Evolutionary conservation across 176 grass and related monocot genomes (phyloP).

Genomic region (Saccharum officinarum): DNA sequence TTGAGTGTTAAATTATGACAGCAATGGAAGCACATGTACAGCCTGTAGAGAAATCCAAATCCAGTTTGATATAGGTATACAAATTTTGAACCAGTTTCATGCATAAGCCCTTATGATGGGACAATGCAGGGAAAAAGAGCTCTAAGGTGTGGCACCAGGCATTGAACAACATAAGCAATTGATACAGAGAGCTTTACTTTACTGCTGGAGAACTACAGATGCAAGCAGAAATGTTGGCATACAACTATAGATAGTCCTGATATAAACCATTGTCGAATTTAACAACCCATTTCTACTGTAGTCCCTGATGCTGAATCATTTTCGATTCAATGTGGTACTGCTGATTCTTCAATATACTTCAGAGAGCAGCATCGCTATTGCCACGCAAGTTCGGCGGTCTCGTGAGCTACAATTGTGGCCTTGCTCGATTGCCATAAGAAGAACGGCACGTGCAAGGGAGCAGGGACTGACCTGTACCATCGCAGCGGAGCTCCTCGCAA

Average conservation of each 20-base stretch:
- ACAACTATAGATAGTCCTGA: background rate
- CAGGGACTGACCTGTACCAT: slow-evolving; percentile 67
- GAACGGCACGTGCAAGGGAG: background rate
- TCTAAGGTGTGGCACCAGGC: background rate
- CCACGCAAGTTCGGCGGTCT: background rate
- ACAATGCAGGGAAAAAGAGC: background rate
- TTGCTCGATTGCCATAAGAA: background rate
- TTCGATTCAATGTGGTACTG: too few relatives aligned
- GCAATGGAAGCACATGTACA: background rate
- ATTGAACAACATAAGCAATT: background rate
- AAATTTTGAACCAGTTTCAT: background rate
- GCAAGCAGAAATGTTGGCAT: background rate
- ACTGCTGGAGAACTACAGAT: background rate
- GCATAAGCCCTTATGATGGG: background rate
- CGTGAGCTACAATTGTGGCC: background rate
- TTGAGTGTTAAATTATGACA: background rate
- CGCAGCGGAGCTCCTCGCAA: slow-evolving; percentile 86
- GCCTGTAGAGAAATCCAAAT: background rate
- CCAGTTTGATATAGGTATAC: background rate
- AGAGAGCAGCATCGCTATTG: background rate
- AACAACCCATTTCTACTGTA: background rate
- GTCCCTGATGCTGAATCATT: background rate
- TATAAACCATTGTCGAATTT: background rate
- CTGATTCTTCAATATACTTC: background rate
- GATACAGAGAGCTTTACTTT: background rate